phyloP scores from a whole-genome alignment of 129 eudicot species.

The Tagetes erecta region DNA sequence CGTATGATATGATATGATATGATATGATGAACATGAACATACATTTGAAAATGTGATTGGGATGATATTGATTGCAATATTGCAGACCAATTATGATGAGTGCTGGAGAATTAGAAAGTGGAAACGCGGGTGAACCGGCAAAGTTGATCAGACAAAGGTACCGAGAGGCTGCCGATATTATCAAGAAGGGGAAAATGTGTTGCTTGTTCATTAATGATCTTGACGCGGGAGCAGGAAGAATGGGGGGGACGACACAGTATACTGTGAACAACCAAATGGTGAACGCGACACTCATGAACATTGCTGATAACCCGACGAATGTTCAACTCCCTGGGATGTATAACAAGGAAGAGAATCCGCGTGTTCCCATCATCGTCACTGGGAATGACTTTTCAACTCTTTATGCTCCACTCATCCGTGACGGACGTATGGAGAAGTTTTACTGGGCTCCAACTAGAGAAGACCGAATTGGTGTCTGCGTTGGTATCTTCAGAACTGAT shows the following conservation, averaged over 20 bases:
- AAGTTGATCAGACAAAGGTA: slow-evolving; percentile 93
- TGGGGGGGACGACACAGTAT: slow-evolving; percentile 98
- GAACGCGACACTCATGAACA: slow-evolving; percentile 99
- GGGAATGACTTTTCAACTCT: slow-evolving; percentile 95
- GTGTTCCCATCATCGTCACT: slow-evolving; percentile 90
- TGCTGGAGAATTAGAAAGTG: slow-evolving; percentile 98
- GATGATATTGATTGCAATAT: neutral
- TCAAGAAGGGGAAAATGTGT: slow-evolving; percentile 93
- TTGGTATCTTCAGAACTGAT: slow-evolving; percentile 74
- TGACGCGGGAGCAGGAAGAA: slow-evolving; percentile 95
- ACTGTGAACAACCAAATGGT: slow-evolving; percentile 99
- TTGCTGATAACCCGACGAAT: slow-evolving; percentile 93
- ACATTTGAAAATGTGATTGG: neutral
- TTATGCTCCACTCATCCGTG: slow-evolving; percentile 98
- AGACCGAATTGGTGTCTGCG: slow-evolving; percentile 88
- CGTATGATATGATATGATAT: no score
- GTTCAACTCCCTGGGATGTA: slow-evolving; percentile 98
- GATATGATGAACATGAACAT: no score
- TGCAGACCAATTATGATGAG: slow-evolving; percentile 97
- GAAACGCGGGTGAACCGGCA: slow-evolving; percentile 98
- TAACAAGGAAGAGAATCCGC: slow-evolving; percentile 91
- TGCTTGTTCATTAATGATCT: slow-evolving; percentile 94
- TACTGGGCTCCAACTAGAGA: slow-evolving; percentile 99
- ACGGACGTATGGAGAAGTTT: slow-evolving; percentile 99
- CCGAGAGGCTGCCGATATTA: slow-evolving; percentile 88